Conservation (phyloP, 2,329 filamentous ascomycete genomes). For the Cordyceps sp. region DNA sequence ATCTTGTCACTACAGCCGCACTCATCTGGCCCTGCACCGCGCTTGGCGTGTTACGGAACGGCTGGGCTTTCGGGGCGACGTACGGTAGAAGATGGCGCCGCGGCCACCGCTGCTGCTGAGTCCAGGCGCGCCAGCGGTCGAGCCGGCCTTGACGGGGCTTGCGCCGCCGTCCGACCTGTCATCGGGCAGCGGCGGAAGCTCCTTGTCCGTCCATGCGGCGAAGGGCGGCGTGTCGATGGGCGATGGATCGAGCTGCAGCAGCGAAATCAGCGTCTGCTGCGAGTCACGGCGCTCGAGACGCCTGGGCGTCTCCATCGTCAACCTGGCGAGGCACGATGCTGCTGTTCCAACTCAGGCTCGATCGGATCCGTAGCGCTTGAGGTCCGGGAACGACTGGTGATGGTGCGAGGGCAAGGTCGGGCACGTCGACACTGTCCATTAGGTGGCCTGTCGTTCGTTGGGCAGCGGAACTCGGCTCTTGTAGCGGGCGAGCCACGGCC, state of each 20-base stretch:
- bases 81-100: slow-evolving; percentile 62
- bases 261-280: slow-evolving; percentile 41
- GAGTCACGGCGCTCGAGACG: slow-evolving; percentile 20
- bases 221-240: slow-evolving; percentile 46
- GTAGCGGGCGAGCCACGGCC: no score
- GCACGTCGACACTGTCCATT: no score
- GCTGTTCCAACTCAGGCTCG: no score
- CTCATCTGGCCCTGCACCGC: background rate
- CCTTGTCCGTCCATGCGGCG: slow-evolving; percentile 8
- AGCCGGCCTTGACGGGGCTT: slow-evolving; percentile 22
- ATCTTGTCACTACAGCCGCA: background rate
- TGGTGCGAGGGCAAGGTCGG: no score
- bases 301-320: slow-evolving; percentile 5
- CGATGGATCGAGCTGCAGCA: slow-evolving; percentile 67
- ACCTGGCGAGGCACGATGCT: no score
- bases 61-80: slow-evolving; percentile 9
- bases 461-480: no score
- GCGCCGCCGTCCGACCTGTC: slow-evolving; percentile 11
- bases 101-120: slow-evolving; percentile 43
- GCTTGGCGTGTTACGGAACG: background rate
- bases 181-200: slow-evolving; percentile 19
- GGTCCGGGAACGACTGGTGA: no score
- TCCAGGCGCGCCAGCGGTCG: slow-evolving; percentile 26
- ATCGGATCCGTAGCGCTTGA: no score
- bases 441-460: no score